Evolutionary conservation across 352 stramenopile genomes (phyloP), one percentile per base, ranked within the genome.

Genomic region (Phytophthora rubi): DNA sequence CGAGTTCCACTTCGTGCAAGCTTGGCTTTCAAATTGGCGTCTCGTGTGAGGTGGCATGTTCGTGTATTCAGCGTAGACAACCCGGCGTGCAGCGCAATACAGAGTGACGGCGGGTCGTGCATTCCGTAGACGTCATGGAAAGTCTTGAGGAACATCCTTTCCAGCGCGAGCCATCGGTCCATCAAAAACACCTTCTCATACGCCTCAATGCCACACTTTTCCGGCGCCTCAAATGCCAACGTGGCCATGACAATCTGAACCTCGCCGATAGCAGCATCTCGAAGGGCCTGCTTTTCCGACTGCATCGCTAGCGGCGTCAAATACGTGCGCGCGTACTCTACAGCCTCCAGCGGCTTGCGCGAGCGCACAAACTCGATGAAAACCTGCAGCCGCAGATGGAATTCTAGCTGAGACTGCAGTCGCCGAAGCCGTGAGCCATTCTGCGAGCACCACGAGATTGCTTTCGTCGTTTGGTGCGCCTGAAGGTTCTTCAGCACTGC

Each of bases 311-410:
- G 75, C 2, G 86, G 85, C 10, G 85, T 90, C 15, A 95, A 71
- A 33, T 82, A 71, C 7, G 73, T 42, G 58, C 85, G 88, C 4
- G 88, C 88, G 32, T 94, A 92, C 35, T 91, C 65, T 13, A 95
- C 80, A 21, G 88, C 88, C 21, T 92, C 81, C n/a, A 94, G 68
- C 9, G 81, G 81, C 62, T 92, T 86, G 54, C 78, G 77, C 3
- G 77, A 76, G 53, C 88, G 88, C n/a, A 94, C 84, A n/a, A 90
- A 71, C 62, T 94, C 88, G 21, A 95, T 71, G 64, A 94, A 91
- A 59, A 90, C 83, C 64, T 95, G 88, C 30, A 94, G 56, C 7
- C 88, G 77, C 33, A 95, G 52, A 8, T 84, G 82, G 42, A 95
- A 93, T 57, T 93, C 85, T n/a, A 95, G 51, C 18, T 68, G 72